Evolutionary conservation across 1,284 basidiomycete genomes (phyloP).

Genomic region (Malassezia psittaci): DNA sequence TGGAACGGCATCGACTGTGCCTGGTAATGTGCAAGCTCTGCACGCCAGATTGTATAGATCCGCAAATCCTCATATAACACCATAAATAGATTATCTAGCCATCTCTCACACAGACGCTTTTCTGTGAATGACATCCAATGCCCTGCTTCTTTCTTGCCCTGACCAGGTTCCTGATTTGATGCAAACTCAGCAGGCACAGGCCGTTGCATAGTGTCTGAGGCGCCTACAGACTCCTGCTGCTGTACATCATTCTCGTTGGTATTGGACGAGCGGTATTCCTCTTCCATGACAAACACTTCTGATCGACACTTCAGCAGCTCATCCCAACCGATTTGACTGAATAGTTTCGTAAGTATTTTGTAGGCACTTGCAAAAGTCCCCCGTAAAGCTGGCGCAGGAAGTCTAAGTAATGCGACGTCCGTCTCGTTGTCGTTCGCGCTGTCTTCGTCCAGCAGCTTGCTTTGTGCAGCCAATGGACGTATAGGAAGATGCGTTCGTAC

Average conservation of each 20-base stretch:
- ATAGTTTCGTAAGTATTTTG: constrained; percentile 73
- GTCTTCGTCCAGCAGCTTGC: constrained; percentile 55
- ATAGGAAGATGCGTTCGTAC: constrained; percentile 76
- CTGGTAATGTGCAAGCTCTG: constrained; percentile 97
- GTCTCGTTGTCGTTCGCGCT: constrained; percentile 75
- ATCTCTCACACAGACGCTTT: constrained; percentile 90
- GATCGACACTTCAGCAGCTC: constrained; percentile 89
- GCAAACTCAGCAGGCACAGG: constrained; percentile 14
- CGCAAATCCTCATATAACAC: constrained; percentile 94
- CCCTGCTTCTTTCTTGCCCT: constrained; percentile 12
- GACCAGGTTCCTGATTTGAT: background rate
- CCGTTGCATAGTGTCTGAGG: background rate
- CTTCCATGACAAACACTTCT: constrained; percentile 97
- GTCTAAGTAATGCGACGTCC: constrained; percentile 78
- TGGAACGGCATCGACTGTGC: constrained; percentile 91
- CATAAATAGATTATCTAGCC: constrained; percentile 98
- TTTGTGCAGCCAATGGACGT: constrained; percentile 70
- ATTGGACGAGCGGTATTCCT: constrained; percentile 72
- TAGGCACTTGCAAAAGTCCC: constrained; percentile 96
- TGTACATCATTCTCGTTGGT: constrained; percentile 1
- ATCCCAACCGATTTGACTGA: constrained; percentile 93
- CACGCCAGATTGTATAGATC: constrained; percentile 99
- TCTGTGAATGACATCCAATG: constrained; percentile 81
- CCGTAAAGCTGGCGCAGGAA: constrained; percentile 83
- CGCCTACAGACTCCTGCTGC: no score